Evolutionary conservation across 352 stramenopile genomes (phyloP).

Genomic region (Elongisporangium prolatum): DNA sequence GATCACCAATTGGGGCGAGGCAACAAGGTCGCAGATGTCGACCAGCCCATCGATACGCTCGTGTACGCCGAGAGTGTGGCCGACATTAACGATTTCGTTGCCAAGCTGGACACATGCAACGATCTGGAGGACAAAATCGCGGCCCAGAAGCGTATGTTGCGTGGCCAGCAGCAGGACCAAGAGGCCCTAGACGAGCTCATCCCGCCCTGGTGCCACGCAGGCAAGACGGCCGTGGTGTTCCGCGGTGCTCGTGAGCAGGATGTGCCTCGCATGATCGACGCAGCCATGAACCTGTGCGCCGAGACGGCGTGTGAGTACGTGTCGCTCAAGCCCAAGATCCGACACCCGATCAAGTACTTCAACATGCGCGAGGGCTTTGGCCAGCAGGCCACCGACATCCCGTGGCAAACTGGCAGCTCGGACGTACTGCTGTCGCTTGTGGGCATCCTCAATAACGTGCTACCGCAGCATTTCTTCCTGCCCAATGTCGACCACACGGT

Average conservation of each 20-base stretch:
- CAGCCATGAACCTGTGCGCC: slow-evolving; percentile 32
- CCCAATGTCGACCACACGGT: slow-evolving; percentile 20
- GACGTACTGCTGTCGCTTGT: slow-evolving; percentile 50
- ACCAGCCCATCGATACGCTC: slow-evolving; percentile 38
- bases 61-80: slow-evolving; percentile 44
- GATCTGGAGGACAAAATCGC: neutral
- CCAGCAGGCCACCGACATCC: slow-evolving; percentile 24
- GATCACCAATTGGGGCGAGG: slow-evolving; percentile 52
- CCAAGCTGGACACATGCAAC: slow-evolving; percentile 27
- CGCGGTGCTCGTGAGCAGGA: slow-evolving; percentile 45
- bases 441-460: slow-evolving; percentile 47
- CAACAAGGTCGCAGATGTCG: slow-evolving; percentile 51
- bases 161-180: neutral
- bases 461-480: slow-evolving; percentile 37
- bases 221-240: slow-evolving; percentile 51
- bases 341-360: slow-evolving; percentile 44
- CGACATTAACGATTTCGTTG: slow-evolving; percentile 37
- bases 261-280: slow-evolving; percentile 27
- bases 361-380: slow-evolving; percentile 62
- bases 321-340: slow-evolving; percentile 48
- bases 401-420: slow-evolving; percentile 38
- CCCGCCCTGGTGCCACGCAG: slow-evolving; percentile 31
- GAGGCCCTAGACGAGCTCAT: neutral
- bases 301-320: slow-evolving; percentile 45
- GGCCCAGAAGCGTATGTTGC: neutral